Conservation (phyloP, 768 basidiomycete genomes). For the Amanita subjunquillea region DNA sequence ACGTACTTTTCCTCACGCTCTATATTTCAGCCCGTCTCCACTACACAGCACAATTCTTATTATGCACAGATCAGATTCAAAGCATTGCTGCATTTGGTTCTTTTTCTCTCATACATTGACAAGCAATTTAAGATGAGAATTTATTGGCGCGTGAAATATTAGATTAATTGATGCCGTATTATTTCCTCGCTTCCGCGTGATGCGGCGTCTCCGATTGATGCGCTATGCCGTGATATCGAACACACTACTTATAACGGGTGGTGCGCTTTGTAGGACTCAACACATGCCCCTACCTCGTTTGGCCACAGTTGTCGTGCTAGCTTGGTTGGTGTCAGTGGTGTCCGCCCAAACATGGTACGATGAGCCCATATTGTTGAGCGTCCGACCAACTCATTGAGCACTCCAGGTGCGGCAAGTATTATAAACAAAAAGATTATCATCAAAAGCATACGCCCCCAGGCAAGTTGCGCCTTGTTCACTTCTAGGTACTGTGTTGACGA, state of each 20-base stretch:
- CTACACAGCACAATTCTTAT: not conserved
- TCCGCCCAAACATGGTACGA: slow-evolving; percentile 4
- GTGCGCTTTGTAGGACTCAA: not conserved
- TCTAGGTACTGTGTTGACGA: not conserved
- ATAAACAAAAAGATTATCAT: slow-evolving; percentile 23
- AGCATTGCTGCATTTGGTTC: slow-evolving; percentile 5
- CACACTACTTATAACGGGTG: not conserved
- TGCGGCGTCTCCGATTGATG: too few relatives aligned
- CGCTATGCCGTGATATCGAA: too few relatives aligned
- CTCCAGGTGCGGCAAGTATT: slow-evolving; percentile 44
- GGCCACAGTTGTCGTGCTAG: not conserved
- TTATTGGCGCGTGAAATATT: too few relatives aligned
- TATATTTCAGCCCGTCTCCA: slow-evolving; percentile 2
- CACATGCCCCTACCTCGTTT: not conserved
- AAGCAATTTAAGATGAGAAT: too few relatives aligned
- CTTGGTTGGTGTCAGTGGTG: not conserved
- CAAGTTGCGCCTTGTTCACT: slow-evolving; percentile 6
- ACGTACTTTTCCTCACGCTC: not conserved
- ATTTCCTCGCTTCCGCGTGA: too few relatives aligned
- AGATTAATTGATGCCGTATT: too few relatives aligned
- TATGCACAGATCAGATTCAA: slow-evolving; percentile 5
- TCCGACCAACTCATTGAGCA: not conserved
- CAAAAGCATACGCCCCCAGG: slow-evolving; percentile 35
- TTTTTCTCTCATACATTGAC: not conserved
- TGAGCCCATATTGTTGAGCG: not conserved